Conservation (phyloP, 345 rosid genomes). For the Moricandia moricandioides region DNA sequence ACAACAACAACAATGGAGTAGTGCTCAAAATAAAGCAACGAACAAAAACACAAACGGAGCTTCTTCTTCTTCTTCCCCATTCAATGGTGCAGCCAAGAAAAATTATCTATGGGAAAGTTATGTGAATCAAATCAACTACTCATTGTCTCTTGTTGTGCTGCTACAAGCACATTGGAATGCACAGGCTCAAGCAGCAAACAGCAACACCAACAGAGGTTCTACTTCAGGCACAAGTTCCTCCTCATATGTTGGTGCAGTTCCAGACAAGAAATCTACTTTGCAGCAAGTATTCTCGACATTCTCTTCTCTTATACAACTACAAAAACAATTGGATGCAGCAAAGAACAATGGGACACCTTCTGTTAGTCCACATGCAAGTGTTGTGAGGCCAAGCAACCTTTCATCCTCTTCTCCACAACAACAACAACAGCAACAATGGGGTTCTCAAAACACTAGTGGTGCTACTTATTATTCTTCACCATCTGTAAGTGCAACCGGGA, state of each 20-base stretch:
- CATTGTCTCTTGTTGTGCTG: neutral
- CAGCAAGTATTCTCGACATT: neutral
- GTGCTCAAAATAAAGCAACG: neutral
- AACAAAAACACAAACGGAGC: conserved; percentile 23
- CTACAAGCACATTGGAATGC: neutral
- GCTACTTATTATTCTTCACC: neutral
- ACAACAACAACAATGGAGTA: neutral
- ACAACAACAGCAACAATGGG: neutral
- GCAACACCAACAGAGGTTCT: neutral
- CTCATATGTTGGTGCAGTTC: neutral
- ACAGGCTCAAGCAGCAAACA: neutral
- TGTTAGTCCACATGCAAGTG: neutral
- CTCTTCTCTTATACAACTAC: neutral
- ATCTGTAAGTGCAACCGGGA: neutral
- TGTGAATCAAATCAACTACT: neutral
- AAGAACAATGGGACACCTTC: neutral
- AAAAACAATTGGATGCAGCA: neutral
- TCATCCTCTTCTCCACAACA: neutral
- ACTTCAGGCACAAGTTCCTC: neutral
- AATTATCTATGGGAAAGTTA: neutral
- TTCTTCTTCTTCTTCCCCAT: neutral
- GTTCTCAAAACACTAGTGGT: neutral
- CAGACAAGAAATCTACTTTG: neutral
- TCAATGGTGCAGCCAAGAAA: neutral
- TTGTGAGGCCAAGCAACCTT: neutral